A percentile compares a stretch with the other conserved stretches of the same genome.
phyloP scores from a whole-genome alignment of 805 yeast species.

The Nakazawaea ernobii region DNA sequence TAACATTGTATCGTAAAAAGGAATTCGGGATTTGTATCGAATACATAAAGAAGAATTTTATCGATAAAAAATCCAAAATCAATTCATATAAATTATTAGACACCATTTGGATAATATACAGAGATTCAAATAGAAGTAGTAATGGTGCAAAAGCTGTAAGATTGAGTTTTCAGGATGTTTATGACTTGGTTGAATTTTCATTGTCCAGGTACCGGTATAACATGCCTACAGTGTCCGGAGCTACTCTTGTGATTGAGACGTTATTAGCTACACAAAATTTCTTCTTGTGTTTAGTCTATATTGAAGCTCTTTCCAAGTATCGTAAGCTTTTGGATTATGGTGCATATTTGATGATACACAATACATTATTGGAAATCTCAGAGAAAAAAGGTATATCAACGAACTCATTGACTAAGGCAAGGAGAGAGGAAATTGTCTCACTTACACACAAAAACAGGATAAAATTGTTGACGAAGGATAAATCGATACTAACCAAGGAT shows the following conservation, averaged over 20 bases:
- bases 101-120: slow-evolving; percentile 9
- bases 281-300: not conserved
- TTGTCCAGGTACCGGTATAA: not conserved
- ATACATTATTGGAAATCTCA: not conserved
- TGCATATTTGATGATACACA: slow-evolving; percentile 3
- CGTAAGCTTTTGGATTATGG: not conserved
- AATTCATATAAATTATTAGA: slow-evolving; percentile 3
- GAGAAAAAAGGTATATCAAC: not conserved
- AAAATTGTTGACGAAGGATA: not conserved
- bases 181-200: slow-evolving; percentile 1
- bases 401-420: not conserved
- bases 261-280: slow-evolving; percentile 3
- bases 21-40: slow-evolving; percentile 5
- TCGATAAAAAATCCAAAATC: not conserved
- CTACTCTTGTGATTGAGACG: slow-evolving; percentile 4
- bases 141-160: not conserved
- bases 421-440: not conserved
- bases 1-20: slow-evolving; percentile 9
- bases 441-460: not conserved
- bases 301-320: not conserved
- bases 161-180: not conserved
- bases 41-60: not conserved
- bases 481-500: not conserved
- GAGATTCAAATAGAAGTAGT: slow-evolving; percentile 5
- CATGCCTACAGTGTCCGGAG: not conserved